Percentiles rank a stretch among this genome's conserved stretches.
phyloP scores from a whole-genome alignment of 2,329 filamentous ascomycete genomes.

The Trichoderma gracile region DNA sequence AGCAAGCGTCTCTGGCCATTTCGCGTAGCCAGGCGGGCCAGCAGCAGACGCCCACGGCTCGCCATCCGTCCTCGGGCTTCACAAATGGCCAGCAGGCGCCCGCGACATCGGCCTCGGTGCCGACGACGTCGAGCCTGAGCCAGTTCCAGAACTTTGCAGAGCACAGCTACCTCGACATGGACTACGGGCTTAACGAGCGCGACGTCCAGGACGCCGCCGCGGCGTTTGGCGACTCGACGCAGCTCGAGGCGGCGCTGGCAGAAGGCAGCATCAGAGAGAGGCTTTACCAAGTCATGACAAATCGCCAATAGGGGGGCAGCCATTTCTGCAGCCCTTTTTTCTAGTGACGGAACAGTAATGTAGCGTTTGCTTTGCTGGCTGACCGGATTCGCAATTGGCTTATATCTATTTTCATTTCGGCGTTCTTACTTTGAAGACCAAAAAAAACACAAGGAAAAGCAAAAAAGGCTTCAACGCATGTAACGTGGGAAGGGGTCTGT shows the following conservation, averaged over 20 bases:
- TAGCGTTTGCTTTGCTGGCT: background rate
- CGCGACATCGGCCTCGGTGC: constrained; percentile 25
- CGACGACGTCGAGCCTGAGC: constrained; percentile 25
- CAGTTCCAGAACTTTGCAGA: constrained; percentile 30
- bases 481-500: no score
- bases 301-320: constrained; percentile 22
- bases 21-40: constrained; percentile 26
- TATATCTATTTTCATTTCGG: no score
- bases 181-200: constrained; percentile 31
- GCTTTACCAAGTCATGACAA: constrained; percentile 32
- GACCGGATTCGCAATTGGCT: background rate
- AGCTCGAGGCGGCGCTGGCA: constrained; percentile 30
- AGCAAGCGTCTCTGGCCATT: constrained; percentile 20
- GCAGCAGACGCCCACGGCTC: constrained; percentile 11
- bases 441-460: background rate
- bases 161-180: constrained; percentile 33
- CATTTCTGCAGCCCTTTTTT: background rate
- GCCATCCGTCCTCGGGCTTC: constrained; percentile 25
- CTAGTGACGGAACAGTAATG: background rate
- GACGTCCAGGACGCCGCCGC: constrained; percentile 29
- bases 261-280: constrained; percentile 32
- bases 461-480: background rate
- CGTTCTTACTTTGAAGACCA: background rate
- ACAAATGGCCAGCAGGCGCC: constrained; percentile 28
- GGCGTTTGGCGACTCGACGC: constrained; percentile 30